A percentile compares a stretch with the other conserved stretches of the same genome.
phyloP scores from a whole-genome alignment of 2,329 filamentous ascomycete species.

The Neonectria sp. region DNA sequence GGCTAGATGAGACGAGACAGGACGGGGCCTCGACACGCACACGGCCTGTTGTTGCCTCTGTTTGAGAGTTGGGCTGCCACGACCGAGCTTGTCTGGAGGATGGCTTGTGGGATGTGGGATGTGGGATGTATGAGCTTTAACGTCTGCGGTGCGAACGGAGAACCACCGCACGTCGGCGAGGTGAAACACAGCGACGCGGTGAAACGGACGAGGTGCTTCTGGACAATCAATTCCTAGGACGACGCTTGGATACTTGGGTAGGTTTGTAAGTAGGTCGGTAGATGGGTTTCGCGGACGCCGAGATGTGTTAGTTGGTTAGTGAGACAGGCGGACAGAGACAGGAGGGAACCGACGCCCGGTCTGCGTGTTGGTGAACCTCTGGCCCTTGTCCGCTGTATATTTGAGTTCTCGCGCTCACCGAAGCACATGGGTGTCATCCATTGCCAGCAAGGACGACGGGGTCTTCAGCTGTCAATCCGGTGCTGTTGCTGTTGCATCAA shows the following conservation, averaged over 20 bases:
- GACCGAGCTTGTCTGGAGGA: slow-evolving; percentile 7
- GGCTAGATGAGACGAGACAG: slow-evolving; percentile 26
- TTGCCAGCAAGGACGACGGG: neutral
- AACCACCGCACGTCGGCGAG: neutral
- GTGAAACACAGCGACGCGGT: slow-evolving; percentile 15
- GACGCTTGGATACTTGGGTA: slow-evolving; percentile 2
- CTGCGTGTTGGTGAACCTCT: neutral
- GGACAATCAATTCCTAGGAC: neutral
- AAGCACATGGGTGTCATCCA: neutral
- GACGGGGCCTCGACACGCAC: slow-evolving; percentile 16
- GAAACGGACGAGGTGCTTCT: slow-evolving; percentile 20
- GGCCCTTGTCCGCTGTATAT: neutral
- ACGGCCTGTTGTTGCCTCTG: slow-evolving; percentile 5
- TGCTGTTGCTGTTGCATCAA: neutral
- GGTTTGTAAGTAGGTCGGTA: neutral
- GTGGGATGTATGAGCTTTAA: neutral
- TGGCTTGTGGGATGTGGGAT: neutral
- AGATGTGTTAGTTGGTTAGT: neutral
- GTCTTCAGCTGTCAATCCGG: slow-evolving; percentile 1
- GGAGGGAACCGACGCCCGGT: neutral
- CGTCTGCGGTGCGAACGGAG: slow-evolving; percentile 7
- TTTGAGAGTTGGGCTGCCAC: slow-evolving; percentile 12
- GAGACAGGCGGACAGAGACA: neutral
- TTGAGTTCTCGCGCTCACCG: slow-evolving; percentile 1
- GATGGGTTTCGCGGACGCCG: neutral